These are phyloP conservation scores for Leccinum incarnatum DNA, from an alignment of 768 basidiomycete species.

Conservation along the genomic window DNA sequence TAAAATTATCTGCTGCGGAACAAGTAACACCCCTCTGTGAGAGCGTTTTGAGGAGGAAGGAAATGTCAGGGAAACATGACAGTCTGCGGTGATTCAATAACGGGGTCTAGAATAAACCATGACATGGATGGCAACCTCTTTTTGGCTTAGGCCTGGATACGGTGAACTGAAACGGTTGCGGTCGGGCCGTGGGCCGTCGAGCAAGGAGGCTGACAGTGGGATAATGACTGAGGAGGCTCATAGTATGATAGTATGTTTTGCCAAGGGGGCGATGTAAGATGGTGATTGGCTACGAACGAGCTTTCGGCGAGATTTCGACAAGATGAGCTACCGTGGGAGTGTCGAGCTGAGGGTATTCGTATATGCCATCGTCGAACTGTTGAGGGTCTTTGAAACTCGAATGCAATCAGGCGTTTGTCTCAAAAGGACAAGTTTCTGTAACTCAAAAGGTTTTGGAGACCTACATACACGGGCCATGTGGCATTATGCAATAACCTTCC, in stretches of 20 bases:
- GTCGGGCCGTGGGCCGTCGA: neutral
- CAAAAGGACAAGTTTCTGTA: neutral
- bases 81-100: neutral
- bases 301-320: neutral
- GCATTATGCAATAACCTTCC: conserved; percentile 1
- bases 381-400: neutral
- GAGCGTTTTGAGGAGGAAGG: neutral
- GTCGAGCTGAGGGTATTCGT: neutral
- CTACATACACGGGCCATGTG: no score
- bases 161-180: neutral
- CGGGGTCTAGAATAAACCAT: neutral
- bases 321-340: neutral
- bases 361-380: neutral
- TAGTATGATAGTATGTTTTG: conserved; percentile 20
- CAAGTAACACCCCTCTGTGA: neutral
- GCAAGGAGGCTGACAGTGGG: neutral
- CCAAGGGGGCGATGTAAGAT: neutral
- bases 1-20: neutral
- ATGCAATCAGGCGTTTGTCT: neutral
- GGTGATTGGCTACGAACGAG: neutral
- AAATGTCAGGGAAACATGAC: neutral
- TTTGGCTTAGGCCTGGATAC: neutral
- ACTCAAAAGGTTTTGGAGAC: neutral
- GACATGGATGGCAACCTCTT: neutral
- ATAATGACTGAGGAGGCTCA: neutral